phyloP scores from a whole-genome alignment of 208 protist genomes.

The Acanthamoeba lenticulata region DNA sequence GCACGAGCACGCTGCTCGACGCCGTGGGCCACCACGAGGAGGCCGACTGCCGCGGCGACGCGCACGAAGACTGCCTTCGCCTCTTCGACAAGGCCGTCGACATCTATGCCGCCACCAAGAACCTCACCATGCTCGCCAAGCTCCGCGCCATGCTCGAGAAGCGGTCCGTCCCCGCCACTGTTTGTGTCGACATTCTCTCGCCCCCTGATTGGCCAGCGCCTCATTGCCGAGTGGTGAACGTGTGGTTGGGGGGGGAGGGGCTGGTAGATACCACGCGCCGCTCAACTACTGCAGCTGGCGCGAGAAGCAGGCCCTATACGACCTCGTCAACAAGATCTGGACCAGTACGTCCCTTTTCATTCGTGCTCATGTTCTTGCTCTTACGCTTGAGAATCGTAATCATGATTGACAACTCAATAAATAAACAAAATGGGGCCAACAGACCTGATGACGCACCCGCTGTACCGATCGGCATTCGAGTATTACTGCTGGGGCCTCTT shows the following conservation, averaged over 20 bases:
- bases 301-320: neutral
- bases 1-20: neutral
- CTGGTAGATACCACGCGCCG: neutral
- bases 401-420: too few relatives aligned
- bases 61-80: neutral
- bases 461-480: neutral
- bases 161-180: neutral
- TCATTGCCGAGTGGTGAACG: too few relatives aligned
- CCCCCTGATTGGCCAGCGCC: too few relatives aligned
- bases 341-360: neutral
- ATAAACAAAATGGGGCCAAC: too few relatives aligned
- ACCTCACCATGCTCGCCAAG: constrained; percentile 12
- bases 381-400: too few relatives aligned
- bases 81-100: constrained; percentile 42
- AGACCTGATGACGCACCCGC: constrained; percentile 5
- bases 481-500: constrained; percentile 24
- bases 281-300: neutral
- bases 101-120: constrained; percentile 37
- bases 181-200: too few relatives aligned
- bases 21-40: too few relatives aligned
- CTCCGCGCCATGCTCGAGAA: neutral
- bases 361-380: neutral
- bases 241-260: too few relatives aligned
- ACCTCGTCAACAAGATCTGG: constrained; percentile 22
- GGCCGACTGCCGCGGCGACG: neutral